phyloP scores from a whole-genome alignment of 2,329 filamentous ascomycete genomes.

The Trichoderma brevicompactum region DNA sequence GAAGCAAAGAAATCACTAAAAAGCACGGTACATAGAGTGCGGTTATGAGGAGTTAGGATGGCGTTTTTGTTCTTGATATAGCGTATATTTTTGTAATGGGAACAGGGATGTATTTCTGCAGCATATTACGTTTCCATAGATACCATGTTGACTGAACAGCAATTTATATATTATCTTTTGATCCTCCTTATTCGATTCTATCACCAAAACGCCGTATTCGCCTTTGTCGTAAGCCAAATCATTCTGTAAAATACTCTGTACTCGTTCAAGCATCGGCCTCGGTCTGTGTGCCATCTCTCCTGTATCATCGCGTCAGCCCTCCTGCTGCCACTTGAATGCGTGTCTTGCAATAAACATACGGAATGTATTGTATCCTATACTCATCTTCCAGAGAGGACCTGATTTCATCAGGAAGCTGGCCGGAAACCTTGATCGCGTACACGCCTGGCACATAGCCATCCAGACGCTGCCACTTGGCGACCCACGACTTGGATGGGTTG shows the following conservation, averaged over 20 bases:
- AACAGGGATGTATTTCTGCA: constrained; percentile 1
- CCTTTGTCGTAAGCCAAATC: constrained; percentile 34
- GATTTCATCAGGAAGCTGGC: constrained; percentile 72
- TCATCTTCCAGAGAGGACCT: constrained; percentile 65
- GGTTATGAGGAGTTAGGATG: background rate
- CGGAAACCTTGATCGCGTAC: constrained; percentile 94
- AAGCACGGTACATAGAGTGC: background rate
- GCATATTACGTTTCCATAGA: constrained; percentile 23
- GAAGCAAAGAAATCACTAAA: constrained; percentile 50
- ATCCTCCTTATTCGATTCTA: constrained; percentile 9
- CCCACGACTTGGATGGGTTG: constrained; percentile 85
- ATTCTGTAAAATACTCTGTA: background rate
- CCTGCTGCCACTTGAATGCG: constrained; percentile 21
- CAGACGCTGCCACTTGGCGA: constrained; percentile 93
- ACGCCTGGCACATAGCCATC: constrained; percentile 86
- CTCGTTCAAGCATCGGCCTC: constrained; percentile 48
- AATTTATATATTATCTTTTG: constrained; percentile 3
- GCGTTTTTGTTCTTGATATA: constrained; percentile 16
- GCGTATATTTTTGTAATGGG: constrained; percentile 9
- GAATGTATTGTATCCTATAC: constrained; percentile 67
- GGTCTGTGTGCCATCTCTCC: constrained; percentile 60
- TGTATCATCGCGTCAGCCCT: constrained; percentile 40
- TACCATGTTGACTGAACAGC: constrained; percentile 28
- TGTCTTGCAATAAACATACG: constrained; percentile 51
- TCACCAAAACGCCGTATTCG: constrained; percentile 42